These are phyloP conservation scores for Axilococcus clingmanii DNA, from an alignment of 139 green algal genomes.

Conservation along the genomic window DNA sequence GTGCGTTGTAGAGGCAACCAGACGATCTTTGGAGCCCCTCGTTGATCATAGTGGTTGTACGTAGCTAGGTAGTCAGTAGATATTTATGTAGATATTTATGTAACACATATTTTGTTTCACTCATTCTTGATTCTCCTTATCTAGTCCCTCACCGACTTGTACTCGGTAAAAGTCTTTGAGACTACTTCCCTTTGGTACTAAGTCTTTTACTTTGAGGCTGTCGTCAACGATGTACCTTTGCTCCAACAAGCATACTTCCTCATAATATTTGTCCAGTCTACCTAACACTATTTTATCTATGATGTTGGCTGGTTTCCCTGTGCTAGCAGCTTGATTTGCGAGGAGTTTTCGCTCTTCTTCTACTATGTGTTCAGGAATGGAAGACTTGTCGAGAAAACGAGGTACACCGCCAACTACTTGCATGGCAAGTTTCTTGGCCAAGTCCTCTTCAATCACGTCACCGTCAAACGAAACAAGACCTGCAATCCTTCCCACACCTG, in stretches of 20 bases:
- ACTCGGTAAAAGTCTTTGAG: slow-evolving; percentile 29
- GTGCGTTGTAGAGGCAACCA: slow-evolving; percentile 23
- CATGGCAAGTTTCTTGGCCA: slow-evolving; percentile 49
- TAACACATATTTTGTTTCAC: too few species aligned
- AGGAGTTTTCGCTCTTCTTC: slow-evolving; percentile 35
- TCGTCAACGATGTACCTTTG: slow-evolving; percentile 75
- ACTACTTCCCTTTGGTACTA: background rate
- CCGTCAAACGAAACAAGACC: slow-evolving; percentile 26
- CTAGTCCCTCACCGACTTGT: slow-evolving; percentile 58
- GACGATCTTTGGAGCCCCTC: slow-evolving; percentile 16
- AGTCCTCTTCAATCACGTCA: slow-evolving; percentile 7
- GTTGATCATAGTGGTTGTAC: too few species aligned
- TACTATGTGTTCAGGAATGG: slow-evolving; percentile 39
- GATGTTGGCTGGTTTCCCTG: slow-evolving; percentile 64
- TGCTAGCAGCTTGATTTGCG: slow-evolving; percentile 26
- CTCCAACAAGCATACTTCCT: slow-evolving; percentile 61
- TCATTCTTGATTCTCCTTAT: slow-evolving; percentile 27
- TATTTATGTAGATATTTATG: too few species aligned
- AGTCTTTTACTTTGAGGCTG: slow-evolving; percentile 25
- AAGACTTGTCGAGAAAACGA: slow-evolving; percentile 32
- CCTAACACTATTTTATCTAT: slow-evolving; percentile 77
- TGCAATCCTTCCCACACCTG: slow-evolving; percentile 47
- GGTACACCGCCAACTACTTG: slow-evolving; percentile 62
- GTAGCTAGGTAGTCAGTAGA: too few species aligned
- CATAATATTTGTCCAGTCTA: slow-evolving; percentile 59